phyloP scores from a whole-genome alignment of 306 rosid species.

The Astragalus glycyphyllos region DNA sequence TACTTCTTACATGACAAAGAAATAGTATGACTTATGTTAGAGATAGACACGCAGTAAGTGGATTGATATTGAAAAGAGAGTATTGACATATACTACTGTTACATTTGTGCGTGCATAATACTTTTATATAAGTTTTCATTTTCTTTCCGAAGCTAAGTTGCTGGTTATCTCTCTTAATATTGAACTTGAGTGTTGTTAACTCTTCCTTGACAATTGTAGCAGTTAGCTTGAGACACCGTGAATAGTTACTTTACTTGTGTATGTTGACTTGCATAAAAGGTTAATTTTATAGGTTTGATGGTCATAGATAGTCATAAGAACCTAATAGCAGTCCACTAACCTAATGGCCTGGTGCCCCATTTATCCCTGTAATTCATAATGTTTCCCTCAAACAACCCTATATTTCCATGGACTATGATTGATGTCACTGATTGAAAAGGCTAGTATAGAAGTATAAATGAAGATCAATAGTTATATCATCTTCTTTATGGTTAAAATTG shows the following conservation, averaged over 20 bases:
- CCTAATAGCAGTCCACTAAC: not conserved
- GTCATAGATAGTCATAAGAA: no score
- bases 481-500: conserved; percentile 25
- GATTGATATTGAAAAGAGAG: not conserved
- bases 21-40: conserved; percentile 16
- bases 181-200: no score
- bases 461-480: conserved; percentile 23
- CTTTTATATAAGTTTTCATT: no score
- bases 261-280: conserved; percentile 1
- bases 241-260: no score
- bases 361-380: conserved; percentile 7
- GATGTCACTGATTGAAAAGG: conserved; percentile 6
- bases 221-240: no score
- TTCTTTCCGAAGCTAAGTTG: no score
- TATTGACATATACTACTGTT: no score
- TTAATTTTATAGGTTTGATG: not conserved
- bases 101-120: no score
- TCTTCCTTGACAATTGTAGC: no score
- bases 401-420: not conserved
- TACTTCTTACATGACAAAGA: conserved; percentile 7
- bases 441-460: not conserved
- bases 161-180: no score
- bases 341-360: conserved; percentile 24
- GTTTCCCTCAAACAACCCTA: conserved; percentile 11
- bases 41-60: not conserved